Percentiles rank a stretch among this genome's conserved stretches.
phyloP scores from a whole-genome alignment of 192 early-diverging fungal species.

The Linnemannia elongata region DNA sequence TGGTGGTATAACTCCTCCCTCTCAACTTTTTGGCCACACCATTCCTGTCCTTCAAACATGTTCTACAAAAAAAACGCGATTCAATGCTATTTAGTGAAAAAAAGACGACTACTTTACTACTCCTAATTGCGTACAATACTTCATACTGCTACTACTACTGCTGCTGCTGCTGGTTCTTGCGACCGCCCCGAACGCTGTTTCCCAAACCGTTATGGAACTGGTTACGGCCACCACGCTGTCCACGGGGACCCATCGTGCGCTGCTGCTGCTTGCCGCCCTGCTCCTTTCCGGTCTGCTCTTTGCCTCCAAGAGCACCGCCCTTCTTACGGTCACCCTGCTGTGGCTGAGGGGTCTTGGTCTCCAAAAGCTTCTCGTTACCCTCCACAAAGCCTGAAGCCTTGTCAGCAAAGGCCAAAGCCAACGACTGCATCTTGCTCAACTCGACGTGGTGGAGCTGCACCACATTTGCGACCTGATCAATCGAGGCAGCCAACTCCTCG shows the following conservation, averaged over 20 bases:
- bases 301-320: constrained; percentile 32
- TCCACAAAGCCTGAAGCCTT: constrained; percentile 91
- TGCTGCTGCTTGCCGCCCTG: constrained; percentile 52
- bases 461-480: constrained; percentile 86
- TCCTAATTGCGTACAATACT: no score
- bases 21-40: no score
- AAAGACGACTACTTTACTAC: no score
- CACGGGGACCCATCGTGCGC: constrained; percentile 45
- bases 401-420: constrained; percentile 88
- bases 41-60: no score
- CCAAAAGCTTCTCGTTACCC: constrained; percentile 91
- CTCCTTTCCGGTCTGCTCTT: constrained; percentile 48
- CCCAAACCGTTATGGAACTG: constrained; percentile 55
- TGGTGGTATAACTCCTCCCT: no score
- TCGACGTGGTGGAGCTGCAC: constrained; percentile 88
- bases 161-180: constrained; percentile 30
- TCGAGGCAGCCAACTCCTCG: constrained; percentile 89
- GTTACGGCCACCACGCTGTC: constrained; percentile 46
- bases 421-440: constrained; percentile 82
- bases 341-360: constrained; percentile 69
- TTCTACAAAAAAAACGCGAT: no score
- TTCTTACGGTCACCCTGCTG: constrained; percentile 51
- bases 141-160: neutral
- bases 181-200: constrained; percentile 55
- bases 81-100: no score